Evolutionary conservation across 306 rosid species (phyloP).

Genomic region (Fagus sylvatica): DNA sequence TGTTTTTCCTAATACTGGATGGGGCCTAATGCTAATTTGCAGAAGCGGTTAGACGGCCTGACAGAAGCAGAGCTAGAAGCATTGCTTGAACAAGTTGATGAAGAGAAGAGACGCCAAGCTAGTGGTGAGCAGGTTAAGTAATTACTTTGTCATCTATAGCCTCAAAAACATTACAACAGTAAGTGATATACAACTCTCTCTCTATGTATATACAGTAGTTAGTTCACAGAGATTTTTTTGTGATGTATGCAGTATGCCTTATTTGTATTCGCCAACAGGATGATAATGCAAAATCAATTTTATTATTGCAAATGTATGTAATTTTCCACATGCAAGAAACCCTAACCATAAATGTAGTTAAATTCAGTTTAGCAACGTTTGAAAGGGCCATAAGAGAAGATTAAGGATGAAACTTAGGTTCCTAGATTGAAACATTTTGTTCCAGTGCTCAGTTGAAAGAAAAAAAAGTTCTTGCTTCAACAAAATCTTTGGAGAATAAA

Average conservation of each 20-base stretch:
- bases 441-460: too few species aligned
- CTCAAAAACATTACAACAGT: conserved; percentile 16
- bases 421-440: too few species aligned
- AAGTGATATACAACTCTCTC: not conserved
- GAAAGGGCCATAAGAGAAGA: too few species aligned
- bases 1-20: conserved; percentile 18
- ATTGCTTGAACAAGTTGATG: conserved; percentile 91
- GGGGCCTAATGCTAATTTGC: conserved; percentile 39
- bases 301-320: not conserved
- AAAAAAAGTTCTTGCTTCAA: too few species aligned
- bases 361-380: too few species aligned
- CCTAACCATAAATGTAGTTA: too few species aligned
- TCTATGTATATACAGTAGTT: conserved; percentile 15
- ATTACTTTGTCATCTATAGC: conserved; percentile 32
- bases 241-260: not conserved
- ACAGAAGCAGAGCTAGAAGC: conserved; percentile 90
- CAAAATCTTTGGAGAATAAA: too few species aligned
- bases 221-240: not conserved
- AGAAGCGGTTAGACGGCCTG: conserved; percentile 91
- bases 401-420: too few species aligned
- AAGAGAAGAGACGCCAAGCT: conserved; percentile 71
- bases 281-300: not conserved
- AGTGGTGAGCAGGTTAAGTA: conserved; percentile 49
- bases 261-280: not conserved
- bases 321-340: too few species aligned